Evolutionary conservation across 352 stramenopile species (phyloP), one percentile per base, ranked within the genome.

Genomic region (Phytopythium helicoides): DNA sequence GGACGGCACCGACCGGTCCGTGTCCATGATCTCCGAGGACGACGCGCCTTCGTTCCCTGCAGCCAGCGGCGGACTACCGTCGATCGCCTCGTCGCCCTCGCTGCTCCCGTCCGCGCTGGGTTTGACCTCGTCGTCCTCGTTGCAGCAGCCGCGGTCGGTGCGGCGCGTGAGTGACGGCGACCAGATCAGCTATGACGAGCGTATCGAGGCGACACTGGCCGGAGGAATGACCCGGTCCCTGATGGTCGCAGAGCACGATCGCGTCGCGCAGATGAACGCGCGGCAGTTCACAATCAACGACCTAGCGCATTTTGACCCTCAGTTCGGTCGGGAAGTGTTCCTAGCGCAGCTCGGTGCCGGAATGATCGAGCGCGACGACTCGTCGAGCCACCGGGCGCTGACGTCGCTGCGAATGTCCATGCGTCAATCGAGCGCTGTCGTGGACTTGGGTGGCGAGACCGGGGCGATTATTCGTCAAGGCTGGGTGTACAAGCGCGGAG

Each of bases 401-500:
- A 82, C 76, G 18, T 73, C 82, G 57, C 67, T 82, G 41, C 68
- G 71, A 12, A 71, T 84, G 56, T 82, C 76, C 12, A 71, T 73
- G 40, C 60, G 67, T 25, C 41, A 48, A 12, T 56, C 63, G n/a
- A 59, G 50, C 42, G 64, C 60, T 18, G 61, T 70, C 1, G 35
- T 31, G 21, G 41, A 12, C 2, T 1, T 3, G 16, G 11, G 28
- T 11, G 44, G 8, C 1, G 44, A 39, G 26, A 18, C 25, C 9
- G 44, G 44, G 14, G 57, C 69, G 38, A 49, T 82, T 3, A 59
- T 86, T 40, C 77, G 78, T 14, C 78, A 94, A 52, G 84, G 84
- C 25, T 92, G 84, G 84, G 67, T 94, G 40, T 65, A 83, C 37
- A 94, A 94, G 61, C 76, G 76, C 11, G 84, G 75, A 11, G 78